These are phyloP conservation scores for Tricholoma terreum DNA, from an alignment of 768 basidiomycete genomes.

Conservation along the genomic window DNA sequence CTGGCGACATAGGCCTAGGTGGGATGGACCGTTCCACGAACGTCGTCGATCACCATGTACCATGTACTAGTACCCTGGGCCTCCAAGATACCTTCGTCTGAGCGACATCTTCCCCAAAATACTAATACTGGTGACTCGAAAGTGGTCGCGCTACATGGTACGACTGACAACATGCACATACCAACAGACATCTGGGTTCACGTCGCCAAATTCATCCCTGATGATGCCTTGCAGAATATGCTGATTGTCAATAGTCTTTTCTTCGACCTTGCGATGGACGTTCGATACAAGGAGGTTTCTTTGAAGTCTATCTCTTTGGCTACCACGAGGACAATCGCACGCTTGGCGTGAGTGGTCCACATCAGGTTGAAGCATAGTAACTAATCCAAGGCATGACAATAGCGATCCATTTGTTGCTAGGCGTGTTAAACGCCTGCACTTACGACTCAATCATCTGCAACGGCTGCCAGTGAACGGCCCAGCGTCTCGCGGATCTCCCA, in stretches of 20 bases:
- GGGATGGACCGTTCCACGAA: neutral
- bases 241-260: constrained; percentile 31
- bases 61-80: neutral
- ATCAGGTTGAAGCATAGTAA: neutral
- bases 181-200: constrained; percentile 34
- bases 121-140: neutral
- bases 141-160: neutral
- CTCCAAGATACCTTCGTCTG: neutral
- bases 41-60: neutral
- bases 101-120: neutral
- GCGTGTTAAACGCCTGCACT: constrained; percentile 14
- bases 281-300: constrained; percentile 24
- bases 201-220: constrained; percentile 26
- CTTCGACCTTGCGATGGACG: constrained; percentile 29
- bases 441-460: constrained; percentile 12
- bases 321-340: constrained; percentile 14
- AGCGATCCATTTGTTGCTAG: constrained; percentile 21
- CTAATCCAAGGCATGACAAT: neutral
- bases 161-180: constrained; percentile 14
- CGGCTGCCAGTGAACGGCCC: neutral
- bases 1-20: too few species aligned
- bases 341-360: constrained; percentile 18
- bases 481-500: neutral
- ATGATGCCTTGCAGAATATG: constrained; percentile 22
- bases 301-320: constrained; percentile 20